Evolutionary conservation across 768 basidiomycete species (phyloP).

Genomic region (Candolleomyces eurysporus): DNA sequence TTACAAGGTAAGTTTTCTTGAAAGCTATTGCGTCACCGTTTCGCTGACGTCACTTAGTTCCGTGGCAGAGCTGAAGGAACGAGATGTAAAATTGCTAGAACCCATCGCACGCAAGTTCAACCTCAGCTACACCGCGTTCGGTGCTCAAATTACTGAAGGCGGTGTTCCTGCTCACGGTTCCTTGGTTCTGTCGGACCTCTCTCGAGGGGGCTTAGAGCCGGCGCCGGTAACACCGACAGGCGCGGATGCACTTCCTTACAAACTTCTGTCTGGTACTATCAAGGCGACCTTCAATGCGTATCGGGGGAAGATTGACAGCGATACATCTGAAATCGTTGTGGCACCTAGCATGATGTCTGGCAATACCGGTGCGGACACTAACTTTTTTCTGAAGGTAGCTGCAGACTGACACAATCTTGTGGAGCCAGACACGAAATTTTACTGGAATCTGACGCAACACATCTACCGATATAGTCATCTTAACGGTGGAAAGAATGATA

Average conservation of each 20-base stretch:
- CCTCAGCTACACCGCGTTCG: constrained; percentile 60
- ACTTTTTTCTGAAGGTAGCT: background rate
- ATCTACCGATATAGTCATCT: constrained; percentile 70
- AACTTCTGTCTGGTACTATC: constrained; percentile 61
- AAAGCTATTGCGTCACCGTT: background rate
- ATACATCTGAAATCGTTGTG: constrained; percentile 30
- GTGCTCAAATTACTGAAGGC: constrained; percentile 26
- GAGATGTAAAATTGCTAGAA: constrained; percentile 44
- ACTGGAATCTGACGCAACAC: constrained; percentile 54
- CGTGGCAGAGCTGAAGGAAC: constrained; percentile 42
- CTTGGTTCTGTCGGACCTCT: constrained; percentile 52
- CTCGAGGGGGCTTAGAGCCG: constrained; percentile 53
- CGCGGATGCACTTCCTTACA: constrained; percentile 42
- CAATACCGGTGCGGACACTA: constrained; percentile 45
- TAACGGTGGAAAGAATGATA: constrained; percentile 31
- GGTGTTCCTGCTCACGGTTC: constrained; percentile 38
- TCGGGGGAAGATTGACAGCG: background rate
- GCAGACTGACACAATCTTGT: constrained; percentile 9
- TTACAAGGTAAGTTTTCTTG: constrained; percentile 42
- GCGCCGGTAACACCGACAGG: constrained; percentile 59
- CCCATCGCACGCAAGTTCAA: constrained; percentile 52
- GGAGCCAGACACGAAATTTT: constrained; percentile 53
- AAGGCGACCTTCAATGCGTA: constrained; percentile 58
- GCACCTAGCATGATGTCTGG: constrained; percentile 59
- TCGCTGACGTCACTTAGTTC: constrained; percentile 24